Base-by-base conservation (phyloP, 495 filamentous ascomycete genomes). In the Penicillium steckii region DNA sequence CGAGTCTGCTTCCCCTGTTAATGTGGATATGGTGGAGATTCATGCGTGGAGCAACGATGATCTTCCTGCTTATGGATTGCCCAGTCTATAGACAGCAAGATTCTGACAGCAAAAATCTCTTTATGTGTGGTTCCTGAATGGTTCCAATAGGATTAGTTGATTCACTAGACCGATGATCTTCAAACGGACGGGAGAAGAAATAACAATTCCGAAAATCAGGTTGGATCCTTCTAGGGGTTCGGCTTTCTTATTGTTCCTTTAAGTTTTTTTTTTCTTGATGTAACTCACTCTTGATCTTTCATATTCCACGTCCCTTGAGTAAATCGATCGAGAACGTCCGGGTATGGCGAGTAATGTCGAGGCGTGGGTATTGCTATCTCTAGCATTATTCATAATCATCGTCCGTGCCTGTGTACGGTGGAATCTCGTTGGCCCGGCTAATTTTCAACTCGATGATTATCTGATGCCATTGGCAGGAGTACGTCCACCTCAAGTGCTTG, bases 371-470 rank as follows among this genome's bases (percentile, higher is more conserved):
- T 55, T 83, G 9, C 60, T 82, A n/a, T 73, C 68, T 6, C 38
- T 80, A 21, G 79, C 66, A 4, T 27, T 80, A 1, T 21, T 64
- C 26, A 62, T 76, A 24, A 77, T 85, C 17, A 33, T 67, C 4
- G 49, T 78, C 5, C 77, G 80, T 0, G 52, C 72, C 0, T 69
- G 63, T 29, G 75, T 74, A 22, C 71, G 81, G 49, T 73, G 74
- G 58, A 70, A 50, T 18, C 63, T 71, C 10, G 76, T 79, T 19
- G 79, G 80, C 2, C 52, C 72, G 12, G 23, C 50, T n/a, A 65
- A 72, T 5, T 73, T 78, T 23, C 68, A 76, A 50, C 62, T 74
- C 1, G 82, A 85, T 59, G 82, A 85, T 52, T 84, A 81, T 55
- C 57, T 84, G 1, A 83, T 83, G 80, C 59, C 79, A 10, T 24